A percentile compares a stretch with the other conserved stretches of the same genome.
Conservation (phyloP, 257 asterid species). For the Solanum chaucha region DNA sequence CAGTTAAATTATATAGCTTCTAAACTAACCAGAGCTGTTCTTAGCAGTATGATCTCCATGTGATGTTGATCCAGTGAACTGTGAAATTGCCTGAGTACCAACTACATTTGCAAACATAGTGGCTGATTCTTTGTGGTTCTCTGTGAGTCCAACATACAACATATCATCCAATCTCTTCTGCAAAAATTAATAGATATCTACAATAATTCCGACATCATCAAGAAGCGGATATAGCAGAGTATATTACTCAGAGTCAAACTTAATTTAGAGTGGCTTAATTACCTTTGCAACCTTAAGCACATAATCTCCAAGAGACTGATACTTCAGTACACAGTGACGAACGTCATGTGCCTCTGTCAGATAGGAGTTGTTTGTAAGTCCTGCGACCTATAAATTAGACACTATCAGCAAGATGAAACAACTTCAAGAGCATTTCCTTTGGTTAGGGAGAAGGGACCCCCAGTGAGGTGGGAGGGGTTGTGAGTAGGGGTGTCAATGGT, state of each 20-base stretch:
- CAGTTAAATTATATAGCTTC: not conserved
- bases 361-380: slow-evolving; percentile 91
- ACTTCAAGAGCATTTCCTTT: not conserved
- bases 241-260: not conserved
- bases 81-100: slow-evolving; percentile 86
- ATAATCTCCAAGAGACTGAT: slow-evolving; percentile 62
- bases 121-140: slow-evolving; percentile 90
- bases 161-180: slow-evolving; percentile 83
- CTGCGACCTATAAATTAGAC: slow-evolving; percentile 33
- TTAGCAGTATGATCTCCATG: slow-evolving; percentile 20
- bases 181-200: slow-evolving; percentile 41
- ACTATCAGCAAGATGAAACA: slow-evolving; percentile 1
- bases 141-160: slow-evolving; percentile 94
- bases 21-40: slow-evolving; percentile 35
- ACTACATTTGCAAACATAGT: slow-evolving; percentile 81
- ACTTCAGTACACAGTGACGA: slow-evolving; percentile 75
- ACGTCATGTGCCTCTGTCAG: slow-evolving; percentile 66
- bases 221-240: not conserved
- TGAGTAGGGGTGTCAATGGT: not conserved
- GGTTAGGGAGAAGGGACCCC: not conserved
- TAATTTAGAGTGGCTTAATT: slow-evolving; percentile 9
- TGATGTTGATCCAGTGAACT: slow-evolving; percentile 33
- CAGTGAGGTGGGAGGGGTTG: not conserved
- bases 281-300: slow-evolving; percentile 97
- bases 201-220: slow-evolving; percentile 11